Evolutionary conservation across 257 asterid genomes (phyloP), one percentile per base, ranked within the genome.

Genomic region (Datura wrightii): DNA sequence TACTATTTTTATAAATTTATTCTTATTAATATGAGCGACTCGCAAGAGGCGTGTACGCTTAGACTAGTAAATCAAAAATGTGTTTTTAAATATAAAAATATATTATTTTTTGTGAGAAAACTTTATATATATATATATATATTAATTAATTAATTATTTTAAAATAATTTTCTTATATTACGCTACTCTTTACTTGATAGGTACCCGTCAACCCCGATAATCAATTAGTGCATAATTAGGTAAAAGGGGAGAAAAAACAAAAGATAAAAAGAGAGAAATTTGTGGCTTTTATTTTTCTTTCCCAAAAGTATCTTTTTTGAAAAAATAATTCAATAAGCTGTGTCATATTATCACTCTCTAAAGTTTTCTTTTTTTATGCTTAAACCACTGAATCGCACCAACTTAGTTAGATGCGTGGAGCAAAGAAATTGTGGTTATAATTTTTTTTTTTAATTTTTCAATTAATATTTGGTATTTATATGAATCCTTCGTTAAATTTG

Each of bases 251-350:
- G 3, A 18, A 50, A 14, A 53, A 6, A 53, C 14, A 52, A 78
- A 78, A 78, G 63, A 6, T 50, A 3, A 24, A 52, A 31, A 78
- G 62, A 78, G 34, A 78, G 48, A 78, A 34, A 78, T 7, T 78
- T 78, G 63, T 52, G 1, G 8, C 48, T 31, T 74, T 78, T 4
- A 52, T 13, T 76, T 76, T 50, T 52, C 48, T 52, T 78, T 31
- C 44, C 55, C 8, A 52, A 78, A 78, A 78, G 82, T 78, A 14
- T 2, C 59, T 56, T 78, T 71, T 76, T 74, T 15, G 44, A 15
- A 34, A 48, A 78, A 78, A 78, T 78, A 78, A 78, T 78, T 52
- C 63, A 52, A 34, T 50, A 31, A 31, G 58, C 4, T 52, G 82
- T 34, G 48, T 52, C 63, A 78, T 78, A 52, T 16, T 11, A 78